These are phyloP conservation scores for Suhomyces prunicola DNA, from an alignment of 805 yeast species.

Conservation along the genomic window DNA sequence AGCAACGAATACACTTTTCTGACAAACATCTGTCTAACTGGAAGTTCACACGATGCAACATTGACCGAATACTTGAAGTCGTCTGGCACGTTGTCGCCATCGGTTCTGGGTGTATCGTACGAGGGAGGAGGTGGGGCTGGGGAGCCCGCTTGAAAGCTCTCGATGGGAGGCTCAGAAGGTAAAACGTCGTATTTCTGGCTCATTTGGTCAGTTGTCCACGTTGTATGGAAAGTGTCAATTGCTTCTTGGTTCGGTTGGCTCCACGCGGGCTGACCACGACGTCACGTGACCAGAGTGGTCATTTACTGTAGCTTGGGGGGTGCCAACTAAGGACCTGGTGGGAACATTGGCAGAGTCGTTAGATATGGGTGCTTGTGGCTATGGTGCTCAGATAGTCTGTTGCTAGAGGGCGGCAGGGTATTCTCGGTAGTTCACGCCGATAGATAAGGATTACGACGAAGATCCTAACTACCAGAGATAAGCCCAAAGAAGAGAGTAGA, in stretches of 20 bases:
- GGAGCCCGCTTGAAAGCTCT: background rate
- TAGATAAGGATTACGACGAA: background rate
- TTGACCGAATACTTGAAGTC: slow-evolving; percentile 80
- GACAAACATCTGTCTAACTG: slow-evolving; percentile 70
- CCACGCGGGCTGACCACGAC: background rate
- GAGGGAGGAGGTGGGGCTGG: slow-evolving; percentile 15
- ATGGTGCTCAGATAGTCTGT: too few species aligned
- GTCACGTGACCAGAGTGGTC: background rate
- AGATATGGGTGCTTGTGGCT: too few species aligned
- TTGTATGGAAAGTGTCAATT: background rate
- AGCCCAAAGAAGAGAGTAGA: background rate
- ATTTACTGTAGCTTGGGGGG: too few species aligned
- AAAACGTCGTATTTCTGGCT: slow-evolving; percentile 5
- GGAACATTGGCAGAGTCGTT: too few species aligned
- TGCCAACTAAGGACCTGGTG: too few species aligned
- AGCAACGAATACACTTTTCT: slow-evolving; percentile 77
- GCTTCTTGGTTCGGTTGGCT: background rate
- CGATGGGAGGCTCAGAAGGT: slow-evolving; percentile 5
- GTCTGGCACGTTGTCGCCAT: slow-evolving; percentile 50
- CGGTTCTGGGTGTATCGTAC: slow-evolving; percentile 22
- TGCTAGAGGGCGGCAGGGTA: too few species aligned
- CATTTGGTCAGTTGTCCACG: background rate
- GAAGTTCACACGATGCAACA: slow-evolving; percentile 74
- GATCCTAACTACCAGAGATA: background rate
- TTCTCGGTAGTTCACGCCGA: too few species aligned